These are phyloP conservation scores for Inosperma sp. DNA, from an alignment of 768 basidiomycete species.

Conservation along the genomic window DNA sequence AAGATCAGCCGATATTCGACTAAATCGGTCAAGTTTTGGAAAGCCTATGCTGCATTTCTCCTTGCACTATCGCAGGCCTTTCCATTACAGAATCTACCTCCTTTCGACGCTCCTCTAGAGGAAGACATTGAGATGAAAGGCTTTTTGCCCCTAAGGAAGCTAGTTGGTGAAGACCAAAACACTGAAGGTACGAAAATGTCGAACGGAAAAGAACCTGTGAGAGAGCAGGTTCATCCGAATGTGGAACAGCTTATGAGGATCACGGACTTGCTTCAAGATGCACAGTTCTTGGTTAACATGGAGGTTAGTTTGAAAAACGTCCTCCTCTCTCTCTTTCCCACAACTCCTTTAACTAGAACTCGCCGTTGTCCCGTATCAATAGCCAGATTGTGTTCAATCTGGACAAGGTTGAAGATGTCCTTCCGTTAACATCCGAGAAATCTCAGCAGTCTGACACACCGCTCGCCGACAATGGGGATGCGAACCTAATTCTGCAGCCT, in stretches of 20 bases:
- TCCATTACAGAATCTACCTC: constrained; percentile 57
- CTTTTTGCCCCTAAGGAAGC: constrained; percentile 73
- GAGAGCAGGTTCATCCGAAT: constrained; percentile 70
- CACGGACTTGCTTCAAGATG: constrained; percentile 75
- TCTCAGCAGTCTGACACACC: constrained; percentile 21
- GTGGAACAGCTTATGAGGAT: constrained; percentile 95
- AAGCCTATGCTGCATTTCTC: constrained; percentile 61
- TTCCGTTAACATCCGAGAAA: constrained; percentile 10
- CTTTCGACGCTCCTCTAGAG: constrained; percentile 61
- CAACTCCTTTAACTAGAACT: constrained; percentile 31
- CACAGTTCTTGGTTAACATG: constrained; percentile 49
- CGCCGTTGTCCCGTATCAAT: constrained; percentile 36
- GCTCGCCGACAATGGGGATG: constrained; percentile 25
- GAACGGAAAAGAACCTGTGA: constrained; percentile 19
- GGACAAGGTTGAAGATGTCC: constrained; percentile 26
- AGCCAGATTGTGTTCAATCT: constrained; percentile 33
- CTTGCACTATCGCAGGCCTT: constrained; percentile 60
- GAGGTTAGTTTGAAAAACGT: constrained; percentile 43
- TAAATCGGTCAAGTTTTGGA: constrained; percentile 62
- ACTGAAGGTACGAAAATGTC: constrained; percentile 22
- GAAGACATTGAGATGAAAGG: constrained; percentile 90
- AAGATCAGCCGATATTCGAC: constrained; percentile 36
- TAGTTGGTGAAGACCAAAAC: constrained; percentile 39
- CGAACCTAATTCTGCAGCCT: constrained; percentile 12
- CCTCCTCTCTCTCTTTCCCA: constrained; percentile 3